phyloP scores from a whole-genome alignment of 2,329 filamentous ascomycete species.

The Trichoderma afroharzianum region DNA sequence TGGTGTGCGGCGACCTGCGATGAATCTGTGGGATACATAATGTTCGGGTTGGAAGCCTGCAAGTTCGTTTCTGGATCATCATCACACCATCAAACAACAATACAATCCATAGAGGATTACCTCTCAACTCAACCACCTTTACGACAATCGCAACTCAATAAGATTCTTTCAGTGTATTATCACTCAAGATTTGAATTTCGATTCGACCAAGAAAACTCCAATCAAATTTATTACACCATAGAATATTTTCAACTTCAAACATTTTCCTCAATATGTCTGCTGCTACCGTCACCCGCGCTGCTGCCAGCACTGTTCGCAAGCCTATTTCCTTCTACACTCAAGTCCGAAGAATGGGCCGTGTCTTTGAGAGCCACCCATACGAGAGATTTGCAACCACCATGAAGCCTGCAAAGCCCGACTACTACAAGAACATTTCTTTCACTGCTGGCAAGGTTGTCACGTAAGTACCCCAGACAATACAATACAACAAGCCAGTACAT shows the following conservation, averaged over 20 bases:
- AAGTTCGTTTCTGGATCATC: not conserved
- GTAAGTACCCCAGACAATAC: not conserved
- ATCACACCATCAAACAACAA: conserved; percentile 11
- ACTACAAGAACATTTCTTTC: not conserved
- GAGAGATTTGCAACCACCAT: conserved; percentile 2
- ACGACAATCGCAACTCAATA: not conserved
- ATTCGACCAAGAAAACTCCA: not conserved
- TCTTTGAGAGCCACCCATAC: conserved; percentile 10
- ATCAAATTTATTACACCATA: not conserved
- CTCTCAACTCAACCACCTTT: conserved; percentile 12
- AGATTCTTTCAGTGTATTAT: conserved; percentile 2
- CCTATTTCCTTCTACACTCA: conserved; percentile 10
- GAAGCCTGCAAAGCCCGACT: conserved; percentile 1
- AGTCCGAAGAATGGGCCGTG: conserved; percentile 8
- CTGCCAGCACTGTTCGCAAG: conserved; percentile 2
- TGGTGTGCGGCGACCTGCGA: conserved; percentile 6
- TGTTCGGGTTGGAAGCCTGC: not conserved
- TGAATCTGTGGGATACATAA: conserved; percentile 10
- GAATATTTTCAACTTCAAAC: not conserved
- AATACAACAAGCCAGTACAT: not conserved
- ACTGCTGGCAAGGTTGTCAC: conserved; percentile 2
- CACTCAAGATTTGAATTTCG: not conserved
- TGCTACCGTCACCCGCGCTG: not conserved
- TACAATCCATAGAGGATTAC: conserved; percentile 5
- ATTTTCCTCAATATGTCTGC: conserved; percentile 8